Evolutionary conservation across 805 yeast genomes (phyloP).

Genomic region (Teunomyces stri): DNA sequence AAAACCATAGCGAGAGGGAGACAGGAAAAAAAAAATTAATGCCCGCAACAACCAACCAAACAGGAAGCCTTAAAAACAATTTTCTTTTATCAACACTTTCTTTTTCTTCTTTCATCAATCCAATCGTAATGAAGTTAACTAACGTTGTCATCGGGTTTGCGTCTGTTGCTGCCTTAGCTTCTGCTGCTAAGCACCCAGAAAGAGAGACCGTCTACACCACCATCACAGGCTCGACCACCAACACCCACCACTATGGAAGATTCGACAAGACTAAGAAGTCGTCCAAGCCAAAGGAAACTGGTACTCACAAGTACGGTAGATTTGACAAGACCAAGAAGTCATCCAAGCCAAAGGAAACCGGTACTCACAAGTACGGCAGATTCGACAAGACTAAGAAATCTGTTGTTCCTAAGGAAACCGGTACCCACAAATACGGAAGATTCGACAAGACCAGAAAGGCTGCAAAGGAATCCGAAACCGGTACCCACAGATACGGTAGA

Average conservation of each 20-base stretch:
- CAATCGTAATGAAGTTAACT: conserved; percentile 41
- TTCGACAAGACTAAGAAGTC: conserved; percentile 49
- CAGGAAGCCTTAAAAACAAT: neutral
- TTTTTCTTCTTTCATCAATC: neutral
- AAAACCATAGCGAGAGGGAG: neutral
- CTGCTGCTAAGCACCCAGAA: conserved; percentile 18
- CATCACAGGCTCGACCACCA: conserved; percentile 23
- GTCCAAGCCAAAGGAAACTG: conserved; percentile 20
- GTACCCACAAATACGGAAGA: conserved; percentile 56
- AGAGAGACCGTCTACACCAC: conserved; percentile 22
- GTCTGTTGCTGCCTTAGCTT: conserved; percentile 30
- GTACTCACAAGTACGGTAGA: conserved; percentile 30
- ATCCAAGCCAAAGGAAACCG: conserved; percentile 24
- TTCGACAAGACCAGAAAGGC: conserved; percentile 47
- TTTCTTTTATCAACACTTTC: neutral
- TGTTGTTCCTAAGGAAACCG: conserved; percentile 21
- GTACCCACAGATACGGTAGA: conserved; percentile 31
- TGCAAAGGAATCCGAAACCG: conserved; percentile 16
- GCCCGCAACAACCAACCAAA: conserved; percentile 3
- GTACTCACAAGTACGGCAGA: conserved; percentile 56
- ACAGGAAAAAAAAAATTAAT: neutral
- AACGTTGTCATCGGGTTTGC: conserved; percentile 39
- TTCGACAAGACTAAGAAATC: conserved; percentile 48
- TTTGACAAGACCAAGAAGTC: conserved; percentile 37
- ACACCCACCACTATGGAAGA: conserved; percentile 56